These are phyloP conservation scores for Ustilago lituana DNA, from an alignment of 1,284 basidiomycete genomes.

Conservation along the genomic window DNA sequence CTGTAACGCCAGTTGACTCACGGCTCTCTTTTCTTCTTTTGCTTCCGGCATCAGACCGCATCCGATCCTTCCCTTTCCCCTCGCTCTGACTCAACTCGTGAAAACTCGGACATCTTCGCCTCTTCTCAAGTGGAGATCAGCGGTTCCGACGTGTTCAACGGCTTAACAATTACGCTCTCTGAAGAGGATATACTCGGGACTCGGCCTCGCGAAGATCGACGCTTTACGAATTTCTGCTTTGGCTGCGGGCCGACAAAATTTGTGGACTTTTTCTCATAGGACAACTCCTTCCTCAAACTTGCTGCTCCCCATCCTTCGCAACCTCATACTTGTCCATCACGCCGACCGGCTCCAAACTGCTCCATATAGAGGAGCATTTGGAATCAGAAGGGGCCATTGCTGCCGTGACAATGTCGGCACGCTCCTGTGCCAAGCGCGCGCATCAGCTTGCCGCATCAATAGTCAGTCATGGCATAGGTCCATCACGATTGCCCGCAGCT, in stretches of 20 bases:
- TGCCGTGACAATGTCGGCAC: conserved; percentile 22
- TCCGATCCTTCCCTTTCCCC: background rate
- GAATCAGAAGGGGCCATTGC: too few relatives aligned
- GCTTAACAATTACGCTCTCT: too few relatives aligned
- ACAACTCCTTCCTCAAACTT: too few relatives aligned
- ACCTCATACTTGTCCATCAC: background rate
- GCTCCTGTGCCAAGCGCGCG: conserved; percentile 23
- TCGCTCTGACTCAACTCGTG: conserved; percentile 43
- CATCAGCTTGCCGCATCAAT: conserved; percentile 31
- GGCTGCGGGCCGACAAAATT: background rate
- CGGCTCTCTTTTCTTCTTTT: too few relatives aligned
- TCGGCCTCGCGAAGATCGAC: conserved; percentile 14
- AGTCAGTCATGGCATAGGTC: conserved; percentile 22
- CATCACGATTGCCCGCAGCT: conserved; percentile 22
- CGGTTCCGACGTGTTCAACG: too few relatives aligned
- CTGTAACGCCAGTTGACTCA: too few relatives aligned
- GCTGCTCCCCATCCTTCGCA: background rate
- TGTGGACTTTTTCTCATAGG: background rate
- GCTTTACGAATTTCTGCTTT: conserved; percentile 3
- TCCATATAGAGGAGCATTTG: background rate
- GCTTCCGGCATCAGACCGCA: conserved; percentile 17
- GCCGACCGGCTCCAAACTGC: background rate
- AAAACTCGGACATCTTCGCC: conserved; percentile 36
- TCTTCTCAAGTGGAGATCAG: conserved; percentile 7
- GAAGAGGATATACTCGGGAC: too few relatives aligned